These are phyloP conservation scores for Trypanosomatidae sp. DNA, from an alignment of 208 protist species.

Conservation along the genomic window DNA sequence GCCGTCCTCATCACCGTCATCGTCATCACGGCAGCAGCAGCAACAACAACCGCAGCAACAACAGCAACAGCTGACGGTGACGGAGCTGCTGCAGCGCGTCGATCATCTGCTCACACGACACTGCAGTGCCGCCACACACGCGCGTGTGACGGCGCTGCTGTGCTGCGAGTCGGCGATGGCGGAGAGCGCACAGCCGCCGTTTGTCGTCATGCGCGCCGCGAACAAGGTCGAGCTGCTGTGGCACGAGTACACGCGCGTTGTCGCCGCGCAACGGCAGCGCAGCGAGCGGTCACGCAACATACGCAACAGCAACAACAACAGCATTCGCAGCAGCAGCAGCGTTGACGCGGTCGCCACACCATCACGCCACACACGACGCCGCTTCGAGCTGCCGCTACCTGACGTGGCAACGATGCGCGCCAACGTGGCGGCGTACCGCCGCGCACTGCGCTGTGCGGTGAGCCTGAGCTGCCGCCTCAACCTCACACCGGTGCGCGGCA, in stretches of 20 bases:
- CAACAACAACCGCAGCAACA: no score
- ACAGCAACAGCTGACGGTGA: conserved; percentile 82
- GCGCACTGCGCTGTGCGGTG: conserved; percentile 66
- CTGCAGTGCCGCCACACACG: conserved; percentile 43
- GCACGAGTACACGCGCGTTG: no score
- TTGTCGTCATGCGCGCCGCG: no score
- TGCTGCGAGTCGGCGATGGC: conserved; percentile 54
- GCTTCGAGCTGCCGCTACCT: conserved; percentile 6
- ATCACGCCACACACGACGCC: not conserved
- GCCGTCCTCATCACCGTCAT: no score
- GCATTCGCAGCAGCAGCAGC: not conserved
- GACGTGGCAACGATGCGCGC: not conserved
- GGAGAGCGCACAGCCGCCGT: conserved; percentile 81
- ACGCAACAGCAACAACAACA: not conserved
- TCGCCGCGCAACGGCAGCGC: no score
- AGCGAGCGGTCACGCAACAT: no score
- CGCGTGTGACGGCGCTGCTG: conserved; percentile 18
- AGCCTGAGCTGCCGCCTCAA: conserved; percentile 74
- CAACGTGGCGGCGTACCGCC: conserved; percentile 4
- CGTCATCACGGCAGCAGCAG: no score
- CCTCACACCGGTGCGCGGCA: conserved; percentile 79
- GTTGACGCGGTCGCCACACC: not conserved
- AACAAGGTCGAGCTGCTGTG: no score
- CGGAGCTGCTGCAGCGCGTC: conserved; percentile 93
- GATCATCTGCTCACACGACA: conserved; percentile 87